phyloP scores from a whole-genome alignment of 73 alveolate species.

The Paramecium caudatum region DNA sequence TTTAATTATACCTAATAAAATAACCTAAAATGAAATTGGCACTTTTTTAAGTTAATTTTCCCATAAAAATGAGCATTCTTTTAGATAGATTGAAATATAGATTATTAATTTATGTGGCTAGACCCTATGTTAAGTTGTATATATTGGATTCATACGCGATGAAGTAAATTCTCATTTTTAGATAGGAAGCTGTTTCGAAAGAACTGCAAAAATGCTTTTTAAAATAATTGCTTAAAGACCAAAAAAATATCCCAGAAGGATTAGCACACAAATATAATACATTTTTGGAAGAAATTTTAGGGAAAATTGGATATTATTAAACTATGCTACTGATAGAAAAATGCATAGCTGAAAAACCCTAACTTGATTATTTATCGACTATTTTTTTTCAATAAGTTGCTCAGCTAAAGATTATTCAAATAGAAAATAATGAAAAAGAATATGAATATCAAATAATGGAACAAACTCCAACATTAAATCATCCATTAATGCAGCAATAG shows the following conservation, averaged over 20 bases:
- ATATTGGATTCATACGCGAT: background rate
- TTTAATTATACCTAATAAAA: background rate
- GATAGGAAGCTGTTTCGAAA: background rate
- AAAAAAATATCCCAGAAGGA: background rate
- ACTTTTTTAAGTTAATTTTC: background rate
- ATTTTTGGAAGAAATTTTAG: background rate
- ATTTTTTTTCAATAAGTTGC: background rate
- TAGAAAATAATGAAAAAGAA: background rate
- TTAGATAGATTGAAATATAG: background rate
- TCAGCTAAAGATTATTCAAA: background rate
- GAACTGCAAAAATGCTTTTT: background rate
- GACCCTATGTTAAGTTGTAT: background rate
- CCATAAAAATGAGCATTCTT: background rate
- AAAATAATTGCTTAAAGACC: background rate
- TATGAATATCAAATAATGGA: background rate
- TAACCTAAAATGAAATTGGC: background rate
- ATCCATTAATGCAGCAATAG: background rate
- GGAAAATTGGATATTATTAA: background rate
- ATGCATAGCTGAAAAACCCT: background rate
- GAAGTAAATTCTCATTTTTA: background rate
- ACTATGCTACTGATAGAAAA: background rate
- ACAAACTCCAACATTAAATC: constrained; percentile 27
- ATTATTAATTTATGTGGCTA: background rate
- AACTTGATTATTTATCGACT: background rate
- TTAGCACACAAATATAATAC: background rate